Evolutionary conservation across 768 basidiomycete species (phyloP).

Genomic region (Mycena maculata): DNA sequence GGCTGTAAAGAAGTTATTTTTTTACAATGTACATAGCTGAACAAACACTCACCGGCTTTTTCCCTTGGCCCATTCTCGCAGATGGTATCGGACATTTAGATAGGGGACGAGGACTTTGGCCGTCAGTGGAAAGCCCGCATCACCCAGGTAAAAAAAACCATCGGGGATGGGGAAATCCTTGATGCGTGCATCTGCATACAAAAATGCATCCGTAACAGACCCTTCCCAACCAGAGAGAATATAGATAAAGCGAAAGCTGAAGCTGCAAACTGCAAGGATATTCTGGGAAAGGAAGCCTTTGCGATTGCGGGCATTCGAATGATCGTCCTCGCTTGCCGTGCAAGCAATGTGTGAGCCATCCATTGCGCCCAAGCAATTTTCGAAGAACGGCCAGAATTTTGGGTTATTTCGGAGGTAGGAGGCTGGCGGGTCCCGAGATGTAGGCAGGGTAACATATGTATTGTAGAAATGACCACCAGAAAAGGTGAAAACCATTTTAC

Average conservation of each 20-base stretch:
- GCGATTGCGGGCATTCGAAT: conserved; percentile 32
- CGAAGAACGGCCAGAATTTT: conserved; percentile 46
- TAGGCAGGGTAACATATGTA: conserved; percentile 29
- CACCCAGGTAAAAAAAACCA: conserved; percentile 45
- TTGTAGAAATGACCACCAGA: conserved; percentile 26
- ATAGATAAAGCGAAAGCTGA: conserved; percentile 43
- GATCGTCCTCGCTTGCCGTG: conserved; percentile 22
- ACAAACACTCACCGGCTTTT: conserved; percentile 10
- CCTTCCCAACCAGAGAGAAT: conserved; percentile 49
- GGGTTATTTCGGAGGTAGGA: conserved; percentile 38
- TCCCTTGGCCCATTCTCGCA: conserved; percentile 44
- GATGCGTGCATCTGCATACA: conserved; percentile 39
- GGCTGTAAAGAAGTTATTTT: conserved; percentile 14
- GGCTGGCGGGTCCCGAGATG: conserved; percentile 21
- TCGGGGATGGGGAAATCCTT: conserved; percentile 37
- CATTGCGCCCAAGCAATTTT: conserved; percentile 41
- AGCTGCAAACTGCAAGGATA: conserved; percentile 41
- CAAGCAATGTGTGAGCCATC: conserved; percentile 45
- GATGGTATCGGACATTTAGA: conserved; percentile 46
- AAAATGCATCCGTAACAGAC: conserved; percentile 39
- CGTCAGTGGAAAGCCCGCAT: conserved; percentile 46
- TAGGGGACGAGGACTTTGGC: conserved; percentile 43
- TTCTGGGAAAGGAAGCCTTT: conserved; percentile 46
- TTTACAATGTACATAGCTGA: neutral
- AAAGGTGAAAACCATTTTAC: conserved; percentile 16